Conservation (phyloP, 345 rosid species). For the Garcia nutans region DNA sequence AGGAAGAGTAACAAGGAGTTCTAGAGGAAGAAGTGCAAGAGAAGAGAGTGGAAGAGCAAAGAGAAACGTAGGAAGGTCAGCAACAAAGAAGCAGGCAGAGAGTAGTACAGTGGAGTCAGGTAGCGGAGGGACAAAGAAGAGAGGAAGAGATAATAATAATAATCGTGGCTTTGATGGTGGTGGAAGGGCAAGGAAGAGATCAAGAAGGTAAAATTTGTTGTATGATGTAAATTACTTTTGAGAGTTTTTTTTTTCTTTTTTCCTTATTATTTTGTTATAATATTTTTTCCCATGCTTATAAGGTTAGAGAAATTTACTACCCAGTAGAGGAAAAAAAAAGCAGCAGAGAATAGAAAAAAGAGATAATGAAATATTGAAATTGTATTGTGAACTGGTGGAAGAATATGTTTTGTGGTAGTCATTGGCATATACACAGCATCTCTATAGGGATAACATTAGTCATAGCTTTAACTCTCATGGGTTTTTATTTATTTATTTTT, state of each 20-base stretch:
- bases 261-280: background rate
- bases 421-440: slow-evolving; percentile 6
- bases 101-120: background rate
- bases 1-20: slow-evolving; percentile 39
- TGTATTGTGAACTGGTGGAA: slow-evolving; percentile 6
- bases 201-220: slow-evolving; percentile 43
- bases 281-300: background rate
- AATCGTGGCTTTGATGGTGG: slow-evolving; percentile 24
- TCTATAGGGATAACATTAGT: slow-evolving; percentile 5
- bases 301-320: slow-evolving; percentile 2
- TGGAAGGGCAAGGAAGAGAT: slow-evolving; percentile 42
- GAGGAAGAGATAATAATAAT: slow-evolving; percentile 33
- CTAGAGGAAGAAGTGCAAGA: slow-evolving; percentile 37
- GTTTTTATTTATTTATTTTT: too few species aligned
- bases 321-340: background rate
- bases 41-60: slow-evolving; percentile 38
- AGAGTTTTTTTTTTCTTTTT: background rate
- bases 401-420: slow-evolving; percentile 11
- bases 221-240: slow-evolving; percentile 34
- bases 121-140: slow-evolving; percentile 24
- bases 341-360: background rate
- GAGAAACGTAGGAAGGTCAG: slow-evolving; percentile 39
- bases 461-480: background rate
- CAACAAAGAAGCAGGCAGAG: slow-evolving; percentile 30
- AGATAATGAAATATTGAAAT: background rate